phyloP scores from a whole-genome alignment of 1,139 yeast genomes.

The Candida sanyaensis region DNA sequence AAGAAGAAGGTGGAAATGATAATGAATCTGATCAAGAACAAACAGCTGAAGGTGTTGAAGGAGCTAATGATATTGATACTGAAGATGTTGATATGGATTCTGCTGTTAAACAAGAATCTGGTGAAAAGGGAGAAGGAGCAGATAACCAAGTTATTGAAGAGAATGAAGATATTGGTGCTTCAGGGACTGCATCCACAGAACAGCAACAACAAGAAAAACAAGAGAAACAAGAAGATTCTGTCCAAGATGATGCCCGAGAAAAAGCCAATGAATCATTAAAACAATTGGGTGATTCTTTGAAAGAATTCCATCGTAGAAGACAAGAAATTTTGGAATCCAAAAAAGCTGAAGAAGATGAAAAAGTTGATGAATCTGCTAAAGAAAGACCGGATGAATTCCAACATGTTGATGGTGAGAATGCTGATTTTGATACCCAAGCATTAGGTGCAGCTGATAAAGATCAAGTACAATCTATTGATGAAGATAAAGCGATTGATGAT shows the following conservation, averaged over 20 bases:
- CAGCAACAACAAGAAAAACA: constrained; percentile 30
- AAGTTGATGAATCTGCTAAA: constrained; percentile 49
- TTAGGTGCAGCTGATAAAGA: constrained; percentile 87
- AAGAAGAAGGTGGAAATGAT: constrained; percentile 27
- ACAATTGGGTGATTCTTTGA: constrained; percentile 86
- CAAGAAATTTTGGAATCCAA: constrained; percentile 77
- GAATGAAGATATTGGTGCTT: constrained; percentile 67
- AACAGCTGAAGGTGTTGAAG: constrained; percentile 45
- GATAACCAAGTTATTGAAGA: constrained; percentile 69
- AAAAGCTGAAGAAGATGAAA: constrained; percentile 37
- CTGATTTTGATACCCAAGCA: constrained; percentile 83
- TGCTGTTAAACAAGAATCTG: constrained; percentile 71
- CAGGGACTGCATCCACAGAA: constrained; percentile 59
- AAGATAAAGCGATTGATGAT: constrained; percentile 84
- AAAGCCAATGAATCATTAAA: constrained; percentile 80
- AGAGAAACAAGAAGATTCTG: constrained; percentile 30
- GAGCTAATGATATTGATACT: constrained; percentile 54
- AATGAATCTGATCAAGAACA: constrained; percentile 25
- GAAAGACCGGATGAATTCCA: constrained; percentile 87
- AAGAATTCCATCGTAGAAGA: constrained; percentile 88
- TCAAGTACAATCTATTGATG: constrained; percentile 75
- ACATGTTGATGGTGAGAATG: constrained; percentile 83
- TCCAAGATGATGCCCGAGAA: constrained; percentile 64
- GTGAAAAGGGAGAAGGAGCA: constrained; percentile 76
- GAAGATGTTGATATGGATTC: constrained; percentile 61